Evolutionary conservation across 2,329 filamentous ascomycete genomes (phyloP).

Genomic region (Xylariaceae sp.): DNA sequence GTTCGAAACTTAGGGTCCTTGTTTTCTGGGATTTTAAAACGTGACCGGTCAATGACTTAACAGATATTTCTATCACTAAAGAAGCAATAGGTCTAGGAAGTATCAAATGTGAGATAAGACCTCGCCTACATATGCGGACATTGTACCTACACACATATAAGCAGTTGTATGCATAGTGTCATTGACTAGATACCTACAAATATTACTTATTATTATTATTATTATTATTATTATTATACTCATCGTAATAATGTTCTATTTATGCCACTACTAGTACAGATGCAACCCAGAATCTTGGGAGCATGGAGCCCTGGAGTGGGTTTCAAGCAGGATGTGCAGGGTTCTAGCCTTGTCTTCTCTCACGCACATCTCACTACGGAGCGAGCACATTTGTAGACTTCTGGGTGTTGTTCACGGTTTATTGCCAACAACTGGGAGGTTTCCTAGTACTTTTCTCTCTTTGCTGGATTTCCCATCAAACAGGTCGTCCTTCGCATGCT

Average conservation of each 20-base stretch:
- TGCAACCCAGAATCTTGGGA: slow-evolving; percentile 45
- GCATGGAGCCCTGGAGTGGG: slow-evolving; percentile 38
- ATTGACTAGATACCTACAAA: slow-evolving; percentile 14
- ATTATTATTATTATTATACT: slow-evolving; percentile 21
- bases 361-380: slow-evolving; percentile 15
- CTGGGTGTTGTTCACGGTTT: slow-evolving; percentile 4
- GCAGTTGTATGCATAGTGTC: slow-evolving; percentile 1
- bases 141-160: neutral
- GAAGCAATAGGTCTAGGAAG: neutral
- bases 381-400: neutral
- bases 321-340: slow-evolving; percentile 38
- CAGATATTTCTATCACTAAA: neutral
- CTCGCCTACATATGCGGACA: neutral
- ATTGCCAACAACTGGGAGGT: neutral
- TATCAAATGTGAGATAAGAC: neutral
- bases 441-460: neutral
- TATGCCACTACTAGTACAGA: slow-evolving; percentile 31
- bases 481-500: neutral
- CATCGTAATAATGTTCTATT: slow-evolving; percentile 31
- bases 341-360: slow-evolving; percentile 41
- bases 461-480: neutral
- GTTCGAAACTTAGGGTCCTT: neutral
- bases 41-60: neutral
- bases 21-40: neutral
- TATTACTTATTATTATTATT: no score